These are phyloP conservation scores for Aspergillus hiratsukae DNA, from an alignment of 2,329 filamentous ascomycete genomes.

Conservation along the genomic window DNA sequence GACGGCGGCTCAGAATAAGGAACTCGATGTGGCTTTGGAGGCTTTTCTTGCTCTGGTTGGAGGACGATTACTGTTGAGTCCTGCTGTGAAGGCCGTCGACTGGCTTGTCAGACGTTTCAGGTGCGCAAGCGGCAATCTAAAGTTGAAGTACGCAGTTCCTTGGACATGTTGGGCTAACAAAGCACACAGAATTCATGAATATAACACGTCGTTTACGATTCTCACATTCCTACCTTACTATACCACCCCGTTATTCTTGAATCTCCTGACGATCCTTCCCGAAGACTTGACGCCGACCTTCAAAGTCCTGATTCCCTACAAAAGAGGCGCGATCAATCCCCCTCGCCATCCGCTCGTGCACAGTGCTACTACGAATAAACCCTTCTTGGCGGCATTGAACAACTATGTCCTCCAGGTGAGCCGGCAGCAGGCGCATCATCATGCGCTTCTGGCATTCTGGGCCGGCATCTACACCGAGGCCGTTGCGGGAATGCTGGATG, in stretches of 20 bases:
- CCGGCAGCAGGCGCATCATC: constrained; percentile 66
- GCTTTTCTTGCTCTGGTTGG: constrained; percentile 78
- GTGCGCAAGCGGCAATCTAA: constrained; percentile 46
- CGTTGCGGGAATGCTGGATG: constrained; percentile 75
- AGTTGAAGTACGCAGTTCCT: not conserved
- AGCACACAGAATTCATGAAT: constrained; percentile 71
- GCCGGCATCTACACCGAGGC: constrained; percentile 82
- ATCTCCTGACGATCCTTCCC: constrained; percentile 81
- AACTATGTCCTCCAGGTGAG: constrained; percentile 72
- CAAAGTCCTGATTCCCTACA: constrained; percentile 81
- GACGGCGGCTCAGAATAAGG: constrained; percentile 73
- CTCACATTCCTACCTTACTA: constrained; percentile 93
- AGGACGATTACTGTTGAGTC: constrained; percentile 72
- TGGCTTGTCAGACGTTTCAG: constrained; percentile 90
- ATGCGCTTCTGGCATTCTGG: constrained; percentile 83
- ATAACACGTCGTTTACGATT: constrained; percentile 73
- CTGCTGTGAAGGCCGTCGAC: constrained; percentile 85
- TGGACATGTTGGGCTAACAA: constrained; percentile 12
- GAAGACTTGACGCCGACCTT: constrained; percentile 67
- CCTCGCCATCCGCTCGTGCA: constrained; percentile 80
- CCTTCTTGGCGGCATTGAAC: constrained; percentile 73
- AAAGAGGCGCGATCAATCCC: constrained; percentile 68
- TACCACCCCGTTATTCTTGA: constrained; percentile 75
- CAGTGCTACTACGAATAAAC: constrained; percentile 71
- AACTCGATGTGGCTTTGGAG: constrained; percentile 72